Evolutionary conservation across 257 asterid genomes (phyloP), one percentile per base, ranked within the genome.

Genomic region (Euphrasia confusa): DNA sequence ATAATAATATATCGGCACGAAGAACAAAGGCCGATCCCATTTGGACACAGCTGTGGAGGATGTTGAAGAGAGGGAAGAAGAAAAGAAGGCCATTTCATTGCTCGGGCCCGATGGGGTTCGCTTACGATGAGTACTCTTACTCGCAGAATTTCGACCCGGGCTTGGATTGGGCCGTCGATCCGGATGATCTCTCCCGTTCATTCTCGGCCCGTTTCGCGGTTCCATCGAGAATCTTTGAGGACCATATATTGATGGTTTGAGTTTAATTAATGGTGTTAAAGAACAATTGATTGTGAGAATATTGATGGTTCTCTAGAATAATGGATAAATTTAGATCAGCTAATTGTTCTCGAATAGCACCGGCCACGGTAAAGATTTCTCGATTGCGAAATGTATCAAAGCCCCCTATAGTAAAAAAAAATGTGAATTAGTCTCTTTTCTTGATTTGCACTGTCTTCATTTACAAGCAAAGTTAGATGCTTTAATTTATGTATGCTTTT

Each of bases 151-250:
- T 89, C 12, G 97, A 89, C 68, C 78, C 77, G 8, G 90, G 88
- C 6, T 8, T 58, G 14, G 49, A 66, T 0, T 80, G 65, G 74
- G 73, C 68, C 2, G 40, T 7, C 8, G 86, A 84, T 54, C 56
- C 73, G 10, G 88, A 80, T 18, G 79, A 86, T 47, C 68, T 72
- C 18, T 82, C 94, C 10, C 66, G 87, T 56, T 86, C 97, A 1
- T 89, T 89, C 69, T 89, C 95, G 0, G 81, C 92, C 58, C 80
- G 94, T 5, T 89, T 86, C 59, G 92, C 86, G 30, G 83, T 79
- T 54, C 91, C 95, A 0, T 73, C 89, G 0, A 79, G 78, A 58
- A 71, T 84, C 62, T 84, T 89, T 60, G 78, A 83, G 14, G 72
- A 85, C 10, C 74, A 74, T 55, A 76, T 71, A 40, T 71, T 81